phyloP scores from a whole-genome alignment of 2,329 filamentous ascomycete genomes.

The Colletotrichum tofieldiae region DNA sequence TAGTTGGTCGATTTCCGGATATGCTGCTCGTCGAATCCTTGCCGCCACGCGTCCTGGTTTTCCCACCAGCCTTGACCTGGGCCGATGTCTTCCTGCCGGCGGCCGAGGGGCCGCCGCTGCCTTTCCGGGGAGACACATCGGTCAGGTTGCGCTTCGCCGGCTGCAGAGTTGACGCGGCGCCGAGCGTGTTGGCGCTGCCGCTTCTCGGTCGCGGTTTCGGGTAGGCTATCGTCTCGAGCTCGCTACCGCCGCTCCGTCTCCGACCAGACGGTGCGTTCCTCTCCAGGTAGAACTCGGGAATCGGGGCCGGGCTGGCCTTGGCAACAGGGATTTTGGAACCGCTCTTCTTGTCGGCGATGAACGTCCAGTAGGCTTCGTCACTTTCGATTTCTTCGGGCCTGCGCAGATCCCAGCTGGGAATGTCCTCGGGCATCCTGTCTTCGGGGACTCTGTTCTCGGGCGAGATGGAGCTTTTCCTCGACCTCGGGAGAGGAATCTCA shows the following conservation, averaged over 20 bases:
- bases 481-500: conserved; percentile 30
- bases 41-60: conserved; percentile 76
- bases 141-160: conserved; percentile 60
- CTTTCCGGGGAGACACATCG: conserved; percentile 71
- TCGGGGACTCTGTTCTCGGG: conserved; percentile 56
- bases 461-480: conserved; percentile 64
- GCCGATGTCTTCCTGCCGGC: conserved; percentile 62
- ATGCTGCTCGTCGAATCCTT: conserved; percentile 63
- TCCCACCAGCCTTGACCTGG: conserved; percentile 61
- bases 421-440: conserved; percentile 57
- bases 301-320: conserved; percentile 83
- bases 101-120: conserved; percentile 41
- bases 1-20: conserved; percentile 72
- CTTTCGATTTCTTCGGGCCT: conserved; percentile 82
- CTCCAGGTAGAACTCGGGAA: conserved; percentile 80
- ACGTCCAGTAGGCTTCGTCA: conserved; percentile 65
- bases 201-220: conserved; percentile 79
- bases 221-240: conserved; percentile 71
- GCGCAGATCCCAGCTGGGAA: conserved; percentile 79
- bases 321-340: conserved; percentile 85
- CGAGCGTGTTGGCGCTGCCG: conserved; percentile 73
- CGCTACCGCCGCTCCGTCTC: conserved; percentile 68
- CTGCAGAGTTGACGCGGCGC: conserved; percentile 49
- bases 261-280: conserved; percentile 79
- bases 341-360: conserved; percentile 69